Base-by-base conservation (phyloP, 345 rosid genomes). In the Passiflora organensis region DNA sequence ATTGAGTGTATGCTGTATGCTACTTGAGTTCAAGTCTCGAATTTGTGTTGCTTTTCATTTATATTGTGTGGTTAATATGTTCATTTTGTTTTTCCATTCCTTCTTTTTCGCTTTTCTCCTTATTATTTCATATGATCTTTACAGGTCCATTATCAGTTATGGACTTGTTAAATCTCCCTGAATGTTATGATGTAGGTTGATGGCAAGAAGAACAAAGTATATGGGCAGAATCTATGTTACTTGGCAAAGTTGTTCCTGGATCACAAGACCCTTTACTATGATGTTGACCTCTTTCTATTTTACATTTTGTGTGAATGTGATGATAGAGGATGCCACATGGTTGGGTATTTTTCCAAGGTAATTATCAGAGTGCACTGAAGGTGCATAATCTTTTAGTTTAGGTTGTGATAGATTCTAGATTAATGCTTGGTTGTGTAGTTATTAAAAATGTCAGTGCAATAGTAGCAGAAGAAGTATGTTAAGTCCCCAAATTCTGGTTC, bases 301-400 rank as follows among this genome's bases (percentile, higher is more conserved):
- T 93, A 93, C 38, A 68, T 93, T 55, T 76, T 93, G 68, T 93
- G 97, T 17, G 99, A 93, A 76, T 93, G 96, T 59, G 99, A 93
- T 74, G 99, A 93, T 73, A 91, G 99, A 22, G 99, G 99, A 58
- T 93, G 99, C 81, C 99, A 93, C 79, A 93, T 89, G 97, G 97
- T 89, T 72, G 99, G 99, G 58, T 93, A 93, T 72, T 93, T 86
- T 60, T 93, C 99, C 53, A 93, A 93, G 99, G 99, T 86, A 72
- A 71, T 41, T 48, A 28, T 28, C 8, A 2, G n/a, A n/a, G 34
- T 28, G 3, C 34, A 28, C 34, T 28, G 3, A 28, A 8, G 34
- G n/a, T n/a, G n/a, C n/a, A n/a, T n/a, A n/a, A n/a, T n/a, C 34
- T 28, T 28, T 28, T 28, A 28, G n/a, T n/a, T n/a, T n/a, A 28